Conservation (phyloP, 1,284 basidiomycete species). For the Ustilago esculenta region DNA sequence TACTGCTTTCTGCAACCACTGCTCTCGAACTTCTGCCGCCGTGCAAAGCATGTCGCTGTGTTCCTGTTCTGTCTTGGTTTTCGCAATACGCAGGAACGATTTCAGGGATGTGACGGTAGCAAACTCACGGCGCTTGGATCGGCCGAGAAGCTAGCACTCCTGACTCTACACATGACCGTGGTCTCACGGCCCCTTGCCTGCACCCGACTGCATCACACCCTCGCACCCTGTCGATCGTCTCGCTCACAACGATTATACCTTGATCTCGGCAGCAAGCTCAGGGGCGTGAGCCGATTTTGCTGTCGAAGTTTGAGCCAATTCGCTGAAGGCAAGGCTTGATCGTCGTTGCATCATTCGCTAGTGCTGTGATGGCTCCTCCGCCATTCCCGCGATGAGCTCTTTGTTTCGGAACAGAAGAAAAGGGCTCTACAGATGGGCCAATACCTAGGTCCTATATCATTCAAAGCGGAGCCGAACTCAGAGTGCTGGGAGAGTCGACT, state of each 20-base stretch:
- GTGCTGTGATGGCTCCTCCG: too few species aligned
- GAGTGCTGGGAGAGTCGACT: too few species aligned
- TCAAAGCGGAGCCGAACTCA: constrained; percentile 3
- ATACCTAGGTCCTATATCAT: too few species aligned
- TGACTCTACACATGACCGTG: neutral
- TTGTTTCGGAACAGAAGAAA: neutral
- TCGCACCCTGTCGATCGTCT: constrained; percentile 14
- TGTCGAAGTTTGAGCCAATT: too few species aligned
- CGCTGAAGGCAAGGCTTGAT: too few species aligned
- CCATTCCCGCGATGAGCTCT: too few species aligned
- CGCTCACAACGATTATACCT: neutral
- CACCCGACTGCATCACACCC: constrained; percentile 7
- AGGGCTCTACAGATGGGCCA: too few species aligned
- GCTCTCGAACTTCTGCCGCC: too few species aligned
- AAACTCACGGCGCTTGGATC: neutral
- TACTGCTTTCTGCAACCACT: neutral
- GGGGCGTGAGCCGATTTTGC: too few species aligned
- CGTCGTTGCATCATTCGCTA: too few species aligned
- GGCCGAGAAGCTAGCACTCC: neutral
- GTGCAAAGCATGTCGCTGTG: neutral
- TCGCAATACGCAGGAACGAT: constrained; percentile 9
- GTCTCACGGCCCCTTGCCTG: too few species aligned
- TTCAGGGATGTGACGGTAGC: constrained; percentile 1
- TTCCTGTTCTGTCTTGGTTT: constrained; percentile 4
- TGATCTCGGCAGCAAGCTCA: too few species aligned